Evolutionary conservation across 148 eudicot genomes (phyloP), one percentile per base, ranked within the genome.

Genomic region (Silene conica): DNA sequence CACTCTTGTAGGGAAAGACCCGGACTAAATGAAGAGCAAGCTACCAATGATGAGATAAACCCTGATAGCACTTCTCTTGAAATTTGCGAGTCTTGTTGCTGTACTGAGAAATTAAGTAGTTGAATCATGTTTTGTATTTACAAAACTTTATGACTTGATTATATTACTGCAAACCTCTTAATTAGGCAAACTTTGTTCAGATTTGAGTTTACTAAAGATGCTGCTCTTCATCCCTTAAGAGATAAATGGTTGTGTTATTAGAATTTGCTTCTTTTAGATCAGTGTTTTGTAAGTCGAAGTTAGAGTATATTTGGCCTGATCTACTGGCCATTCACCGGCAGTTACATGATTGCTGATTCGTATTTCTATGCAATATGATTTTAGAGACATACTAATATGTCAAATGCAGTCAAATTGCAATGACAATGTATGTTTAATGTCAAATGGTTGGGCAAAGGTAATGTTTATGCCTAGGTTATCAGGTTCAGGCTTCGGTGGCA

Each of bases 401-500:
- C 81, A 69, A 82, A 77, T 88, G 85, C 83, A 84, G 80, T 81
- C 90, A 90, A 90, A 80, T 90, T 88, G 88, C 92, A 90, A 84
- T 80, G 90, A 90, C 75, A 92, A 87, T 67, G 87, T 83, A 84
- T 90, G 92, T 88, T 82, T 86, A 74, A 73, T 77, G 66, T 82
- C 81, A 74, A 89, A 82, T 76, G 85, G 75, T 80, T 81, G 76
- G 67, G 86, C 84, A 69, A 81, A 84, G 81, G 80, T 70, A 82
- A 63, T 85, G 79, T 80, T 57, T 85, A 79, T 79, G 70, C 68
- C 28, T 26, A 26, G 28, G 88, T 67, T 34, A 34, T 6, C 41
- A 34, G 41, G 41, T 34, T 34, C 28, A 26, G 28, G 28, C 1
- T 26, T 26, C 28, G 28, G 28, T 26, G 41, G 41, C 41, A 34